These are phyloP conservation scores for Verbena officinalis DNA, from an alignment of 257 asterid species.

Conservation along the genomic window DNA sequence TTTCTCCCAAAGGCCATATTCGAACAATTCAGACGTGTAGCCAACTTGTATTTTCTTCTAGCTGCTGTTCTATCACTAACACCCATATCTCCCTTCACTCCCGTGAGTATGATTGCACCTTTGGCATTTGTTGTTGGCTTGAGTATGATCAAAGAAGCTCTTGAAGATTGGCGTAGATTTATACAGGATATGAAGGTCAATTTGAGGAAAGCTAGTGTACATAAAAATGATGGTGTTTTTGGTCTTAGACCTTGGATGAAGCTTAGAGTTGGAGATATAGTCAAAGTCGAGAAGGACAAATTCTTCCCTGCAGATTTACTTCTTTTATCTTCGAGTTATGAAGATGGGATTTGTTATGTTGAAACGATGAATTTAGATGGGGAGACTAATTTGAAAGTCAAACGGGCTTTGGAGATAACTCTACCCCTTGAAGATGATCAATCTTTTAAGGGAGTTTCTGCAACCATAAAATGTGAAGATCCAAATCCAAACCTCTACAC, in stretches of 20 bases:
- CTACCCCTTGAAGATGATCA: conserved; percentile 68
- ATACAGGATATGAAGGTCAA: conserved; percentile 98
- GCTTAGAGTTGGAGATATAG: conserved; percentile 87
- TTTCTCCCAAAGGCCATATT: conserved; percentile 93
- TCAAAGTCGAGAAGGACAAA: conserved; percentile 88
- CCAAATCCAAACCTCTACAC: conserved; percentile 91
- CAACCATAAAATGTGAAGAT: conserved; percentile 85
- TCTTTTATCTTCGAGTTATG: conserved; percentile 89
- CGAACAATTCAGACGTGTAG: conserved; percentile 96
- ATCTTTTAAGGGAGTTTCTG: conserved; percentile 72
- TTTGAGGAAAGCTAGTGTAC: conserved; percentile 74
- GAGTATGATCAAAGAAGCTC: conserved; percentile 97
- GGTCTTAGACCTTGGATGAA: conserved; percentile 89
- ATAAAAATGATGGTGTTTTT: conserved; percentile 68
- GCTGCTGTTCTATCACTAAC: conserved; percentile 86
- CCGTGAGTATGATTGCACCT: conserved; percentile 94
- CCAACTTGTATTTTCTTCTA: conserved; percentile 90
- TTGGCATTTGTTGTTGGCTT: conserved; percentile 86
- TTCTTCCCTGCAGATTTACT: conserved; percentile 98
- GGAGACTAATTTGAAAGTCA: conserved; percentile 96
- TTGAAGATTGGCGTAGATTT: conserved; percentile 95
- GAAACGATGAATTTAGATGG: conserved; percentile 99
- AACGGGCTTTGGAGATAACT: conserved; percentile 81
- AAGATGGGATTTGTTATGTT: conserved; percentile 95
- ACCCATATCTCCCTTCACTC: conserved; percentile 83